A percentile compares a stretch with the other conserved stretches of the same genome.
Conservation (phyloP, 2,329 filamentous ascomycete genomes). For the Neodidymelliopsis sp. region DNA sequence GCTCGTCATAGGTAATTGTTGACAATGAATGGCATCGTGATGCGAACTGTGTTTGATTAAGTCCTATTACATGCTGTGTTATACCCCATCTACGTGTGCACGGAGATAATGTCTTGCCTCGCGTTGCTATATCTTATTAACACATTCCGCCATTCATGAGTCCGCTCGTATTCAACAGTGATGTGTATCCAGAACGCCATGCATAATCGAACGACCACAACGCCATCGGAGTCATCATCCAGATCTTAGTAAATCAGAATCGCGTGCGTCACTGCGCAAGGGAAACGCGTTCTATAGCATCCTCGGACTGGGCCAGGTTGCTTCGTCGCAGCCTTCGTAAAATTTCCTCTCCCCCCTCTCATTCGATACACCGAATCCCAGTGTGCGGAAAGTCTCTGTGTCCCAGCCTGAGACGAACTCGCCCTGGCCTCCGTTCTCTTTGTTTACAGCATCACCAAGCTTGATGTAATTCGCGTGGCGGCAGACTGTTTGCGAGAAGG, state of each 20-base stretch:
- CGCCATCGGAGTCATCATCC: slow-evolving; percentile 27
- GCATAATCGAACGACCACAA: slow-evolving; percentile 35
- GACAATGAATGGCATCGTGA: too few relatives aligned
- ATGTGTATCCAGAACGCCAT: slow-evolving; percentile 34
- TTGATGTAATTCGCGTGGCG: slow-evolving; percentile 48
- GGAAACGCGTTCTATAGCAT: slow-evolving; percentile 17
- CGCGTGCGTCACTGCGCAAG: not conserved
- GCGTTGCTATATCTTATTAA: slow-evolving; percentile 6
- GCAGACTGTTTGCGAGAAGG: slow-evolving; percentile 48
- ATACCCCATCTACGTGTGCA: slow-evolving; percentile 3
- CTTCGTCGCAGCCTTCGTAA: slow-evolving; percentile 46
- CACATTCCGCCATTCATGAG: not conserved
- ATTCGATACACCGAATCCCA: slow-evolving; percentile 45
- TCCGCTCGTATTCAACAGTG: slow-evolving; percentile 14
- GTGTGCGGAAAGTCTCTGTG: slow-evolving; percentile 43
- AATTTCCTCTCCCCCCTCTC: slow-evolving; percentile 41
- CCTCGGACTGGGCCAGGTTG: slow-evolving; percentile 50
- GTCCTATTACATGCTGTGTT: slow-evolving; percentile 1
- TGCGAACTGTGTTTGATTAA: too few relatives aligned
- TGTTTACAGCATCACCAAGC: slow-evolving; percentile 43
- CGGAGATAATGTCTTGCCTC: not conserved
- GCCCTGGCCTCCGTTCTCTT: slow-evolving; percentile 43
- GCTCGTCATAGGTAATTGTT: too few relatives aligned
- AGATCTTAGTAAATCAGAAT: slow-evolving; percentile 14
- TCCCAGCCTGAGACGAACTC: slow-evolving; percentile 52